Evolutionary conservation across 2,329 filamentous ascomycete species (phyloP).

Genomic region (Colletotrichum navitas): DNA sequence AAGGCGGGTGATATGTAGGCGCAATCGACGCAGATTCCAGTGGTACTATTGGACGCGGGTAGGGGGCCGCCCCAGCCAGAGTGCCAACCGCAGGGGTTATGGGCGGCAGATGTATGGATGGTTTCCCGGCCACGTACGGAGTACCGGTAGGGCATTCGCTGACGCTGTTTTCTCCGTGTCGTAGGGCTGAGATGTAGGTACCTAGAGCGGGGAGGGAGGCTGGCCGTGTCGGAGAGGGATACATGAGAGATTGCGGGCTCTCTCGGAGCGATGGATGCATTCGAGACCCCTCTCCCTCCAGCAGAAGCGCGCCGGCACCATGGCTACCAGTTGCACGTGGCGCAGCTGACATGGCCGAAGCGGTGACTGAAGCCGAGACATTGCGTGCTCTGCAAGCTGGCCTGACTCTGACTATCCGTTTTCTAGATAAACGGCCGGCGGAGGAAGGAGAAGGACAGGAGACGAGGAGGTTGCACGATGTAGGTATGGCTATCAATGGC

Average conservation of each 20-base stretch:
- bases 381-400: conserved; percentile 1
- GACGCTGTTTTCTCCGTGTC: conserved; percentile 1
- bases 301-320: conserved; percentile 33
- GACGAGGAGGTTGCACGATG: not conserved
- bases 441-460: not conserved
- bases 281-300: conserved; percentile 7
- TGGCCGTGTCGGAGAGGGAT: conserved; percentile 6
- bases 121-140: conserved; percentile 8
- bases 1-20: conserved; percentile 35
- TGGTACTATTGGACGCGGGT: conserved; percentile 15
- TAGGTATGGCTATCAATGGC: not conserved
- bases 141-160: not conserved
- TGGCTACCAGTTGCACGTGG: conserved; percentile 26
- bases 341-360: conserved; percentile 38
- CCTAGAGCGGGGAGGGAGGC: not conserved
- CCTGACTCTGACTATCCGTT: not conserved
- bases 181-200: conserved; percentile 38
- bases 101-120: not conserved
- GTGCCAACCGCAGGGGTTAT: not conserved
- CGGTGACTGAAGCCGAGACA: conserved; percentile 36
- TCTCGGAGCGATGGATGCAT: conserved; percentile 20
- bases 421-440: not conserved
- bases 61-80: conserved; percentile 31
- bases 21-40: conserved; percentile 8
- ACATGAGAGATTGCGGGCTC: not conserved